A percentile compares a stretch with the other conserved stretches of the same genome.
phyloP scores from a whole-genome alignment of 306 rosid species.

The Lablab purpureus region DNA sequence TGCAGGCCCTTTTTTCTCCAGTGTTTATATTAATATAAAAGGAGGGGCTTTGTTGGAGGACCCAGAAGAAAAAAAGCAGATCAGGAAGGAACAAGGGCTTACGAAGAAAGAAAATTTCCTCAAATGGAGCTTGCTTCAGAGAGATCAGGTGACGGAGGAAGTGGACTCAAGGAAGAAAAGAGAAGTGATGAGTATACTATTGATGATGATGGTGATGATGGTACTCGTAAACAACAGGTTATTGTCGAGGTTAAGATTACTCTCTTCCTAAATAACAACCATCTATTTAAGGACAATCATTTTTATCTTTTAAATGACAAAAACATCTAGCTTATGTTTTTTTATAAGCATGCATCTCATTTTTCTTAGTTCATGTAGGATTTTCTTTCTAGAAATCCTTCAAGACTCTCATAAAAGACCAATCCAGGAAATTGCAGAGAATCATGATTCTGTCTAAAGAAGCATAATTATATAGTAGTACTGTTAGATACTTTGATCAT shows the following conservation, averaged over 20 bases:
- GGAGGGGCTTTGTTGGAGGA: slow-evolving; percentile 31
- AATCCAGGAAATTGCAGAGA: neutral
- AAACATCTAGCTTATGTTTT: neutral
- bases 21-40: slow-evolving; percentile 37
- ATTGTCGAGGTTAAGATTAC: slow-evolving; percentile 52
- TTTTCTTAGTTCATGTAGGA: slow-evolving; percentile 24
- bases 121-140: slow-evolving; percentile 59
- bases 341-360: neutral
- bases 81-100: neutral
- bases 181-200: slow-evolving; percentile 50
- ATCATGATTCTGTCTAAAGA: neutral
- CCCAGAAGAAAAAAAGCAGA: slow-evolving; percentile 13
- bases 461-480: neutral
- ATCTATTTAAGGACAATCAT: neutral
- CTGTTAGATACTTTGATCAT: neutral
- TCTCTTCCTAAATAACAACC: neutral
- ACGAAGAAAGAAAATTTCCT: neutral
- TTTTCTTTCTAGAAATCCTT: neutral
- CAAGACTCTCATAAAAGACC: neutral
- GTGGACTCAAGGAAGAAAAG: slow-evolving; percentile 51
- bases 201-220: slow-evolving; percentile 46
- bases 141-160: slow-evolving; percentile 52
- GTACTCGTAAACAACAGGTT: slow-evolving; percentile 40
- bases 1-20: slow-evolving; percentile 53
- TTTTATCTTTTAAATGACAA: slow-evolving; percentile 6